These are phyloP conservation scores for Pyrenula massariospora DNA, from an alignment of 495 filamentous ascomycete species.

Conservation along the genomic window DNA sequence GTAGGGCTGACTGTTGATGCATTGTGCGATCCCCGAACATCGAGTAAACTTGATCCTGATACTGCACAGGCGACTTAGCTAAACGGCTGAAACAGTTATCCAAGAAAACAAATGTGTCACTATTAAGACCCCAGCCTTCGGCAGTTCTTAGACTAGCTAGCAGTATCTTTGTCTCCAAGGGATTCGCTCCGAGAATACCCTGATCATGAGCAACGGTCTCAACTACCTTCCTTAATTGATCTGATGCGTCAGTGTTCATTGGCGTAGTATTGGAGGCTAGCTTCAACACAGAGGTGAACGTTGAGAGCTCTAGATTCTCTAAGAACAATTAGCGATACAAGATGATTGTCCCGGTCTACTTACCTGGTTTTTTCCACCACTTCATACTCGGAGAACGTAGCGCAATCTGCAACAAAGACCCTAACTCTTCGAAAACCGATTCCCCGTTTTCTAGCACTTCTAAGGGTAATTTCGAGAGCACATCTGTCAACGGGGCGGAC, in stretches of 20 bases:
- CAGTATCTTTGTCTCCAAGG: background rate
- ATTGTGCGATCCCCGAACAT: slow-evolving; percentile 20
- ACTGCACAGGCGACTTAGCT: slow-evolving; percentile 62
- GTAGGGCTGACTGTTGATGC: slow-evolving; percentile 29
- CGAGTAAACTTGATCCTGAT: slow-evolving; percentile 38
- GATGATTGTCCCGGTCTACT: too few species aligned
- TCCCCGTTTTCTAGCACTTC: slow-evolving; percentile 20
- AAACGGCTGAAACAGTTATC: slow-evolving; percentile 69
- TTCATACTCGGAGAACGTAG: slow-evolving; percentile 66
- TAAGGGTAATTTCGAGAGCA: slow-evolving; percentile 41
- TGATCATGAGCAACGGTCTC: background rate
- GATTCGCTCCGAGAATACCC: background rate
- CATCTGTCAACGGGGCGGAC: slow-evolving; percentile 56
- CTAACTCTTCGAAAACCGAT: slow-evolving; percentile 47
- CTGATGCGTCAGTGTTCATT: background rate
- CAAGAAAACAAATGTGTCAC: slow-evolving; percentile 44
- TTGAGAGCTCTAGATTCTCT: slow-evolving; percentile 11
- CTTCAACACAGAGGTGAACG: slow-evolving; percentile 34
- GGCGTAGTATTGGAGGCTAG: slow-evolving; percentile 12
- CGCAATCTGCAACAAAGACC: slow-evolving; percentile 66
- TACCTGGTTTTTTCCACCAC: slow-evolving; percentile 64
- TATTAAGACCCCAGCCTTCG: slow-evolving; percentile 26
- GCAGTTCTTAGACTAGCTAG: slow-evolving; percentile 1
- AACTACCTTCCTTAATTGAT: background rate
- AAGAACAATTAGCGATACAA: too few species aligned